These are phyloP conservation scores for Parmelia sp. DNA, from an alignment of 495 filamentous ascomycete genomes.

Conservation along the genomic window DNA sequence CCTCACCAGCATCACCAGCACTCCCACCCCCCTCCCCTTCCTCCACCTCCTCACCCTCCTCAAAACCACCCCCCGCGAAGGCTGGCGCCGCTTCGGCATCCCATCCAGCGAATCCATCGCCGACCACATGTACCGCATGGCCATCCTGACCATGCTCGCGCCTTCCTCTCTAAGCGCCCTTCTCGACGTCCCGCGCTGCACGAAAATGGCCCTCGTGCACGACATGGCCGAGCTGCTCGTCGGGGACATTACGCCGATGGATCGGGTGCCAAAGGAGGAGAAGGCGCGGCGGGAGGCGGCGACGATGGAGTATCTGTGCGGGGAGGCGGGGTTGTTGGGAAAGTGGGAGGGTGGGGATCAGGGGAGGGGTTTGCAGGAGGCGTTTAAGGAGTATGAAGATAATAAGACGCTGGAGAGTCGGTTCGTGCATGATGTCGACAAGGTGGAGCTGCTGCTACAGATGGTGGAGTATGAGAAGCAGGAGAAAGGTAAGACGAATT, in stretches of 20 bases:
- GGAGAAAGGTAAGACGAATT: constrained; percentile 49
- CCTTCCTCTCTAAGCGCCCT: constrained; percentile 61
- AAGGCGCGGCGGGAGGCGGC: constrained; percentile 79
- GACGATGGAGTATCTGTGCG: constrained; percentile 78
- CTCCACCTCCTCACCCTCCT: constrained; percentile 88
- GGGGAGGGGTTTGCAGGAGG: constrained; percentile 59
- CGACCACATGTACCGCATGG: constrained; percentile 99
- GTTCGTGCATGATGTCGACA: constrained; percentile 96
- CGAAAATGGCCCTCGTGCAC: constrained; percentile 88
- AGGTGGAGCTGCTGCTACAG: constrained; percentile 88
- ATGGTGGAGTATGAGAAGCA: constrained; percentile 94
- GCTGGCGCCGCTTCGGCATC: constrained; percentile 86
- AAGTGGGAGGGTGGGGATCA: constrained; percentile 3
- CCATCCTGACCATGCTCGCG: constrained; percentile 90
- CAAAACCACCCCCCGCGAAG: constrained; percentile 93
- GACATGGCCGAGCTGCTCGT: constrained; percentile 96
- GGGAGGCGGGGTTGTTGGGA: constrained; percentile 58
- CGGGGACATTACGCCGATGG: constrained; percentile 91
- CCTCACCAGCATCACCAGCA: constrained; percentile 21
- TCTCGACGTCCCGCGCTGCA: constrained; percentile 76
- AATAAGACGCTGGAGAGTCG: constrained; percentile 70
- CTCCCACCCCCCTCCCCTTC: constrained; percentile 72
- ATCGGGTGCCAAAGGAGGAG: constrained; percentile 58
- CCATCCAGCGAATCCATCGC: constrained; percentile 72
- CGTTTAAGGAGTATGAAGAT: constrained; percentile 95